These are phyloP conservation scores for Arabidopsis suecica DNA, from an alignment of 345 rosid genomes.

Conservation along the genomic window DNA sequence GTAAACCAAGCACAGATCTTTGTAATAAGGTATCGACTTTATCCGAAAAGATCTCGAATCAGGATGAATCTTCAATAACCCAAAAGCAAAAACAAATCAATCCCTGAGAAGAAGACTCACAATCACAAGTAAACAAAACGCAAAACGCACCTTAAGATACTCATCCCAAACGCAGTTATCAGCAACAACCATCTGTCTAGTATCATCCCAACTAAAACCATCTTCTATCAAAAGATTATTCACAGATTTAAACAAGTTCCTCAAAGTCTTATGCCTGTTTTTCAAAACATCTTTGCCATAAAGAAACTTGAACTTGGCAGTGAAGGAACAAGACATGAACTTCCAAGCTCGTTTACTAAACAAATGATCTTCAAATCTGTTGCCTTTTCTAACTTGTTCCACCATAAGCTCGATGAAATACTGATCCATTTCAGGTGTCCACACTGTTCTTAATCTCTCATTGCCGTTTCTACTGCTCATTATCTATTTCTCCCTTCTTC, in stretches of 20 bases:
- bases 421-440: slow-evolving; percentile 92
- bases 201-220: slow-evolving; percentile 77
- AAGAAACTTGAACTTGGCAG: slow-evolving; percentile 62
- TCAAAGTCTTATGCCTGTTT: slow-evolving; percentile 67
- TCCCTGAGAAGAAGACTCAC: slow-evolving; percentile 5
- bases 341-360: slow-evolving; percentile 91
- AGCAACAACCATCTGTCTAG: slow-evolving; percentile 70
- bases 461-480: slow-evolving; percentile 34
- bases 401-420: slow-evolving; percentile 74
- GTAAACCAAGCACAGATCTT: slow-evolving; percentile 67
- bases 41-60: slow-evolving; percentile 64
- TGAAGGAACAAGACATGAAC: slow-evolving; percentile 68
- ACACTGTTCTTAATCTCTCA: slow-evolving; percentile 72
- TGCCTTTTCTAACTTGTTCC: slow-evolving; percentile 75
- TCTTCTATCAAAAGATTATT: slow-evolving; percentile 60
- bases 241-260: slow-evolving; percentile 65
- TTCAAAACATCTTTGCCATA: slow-evolving; percentile 76
- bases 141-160: slow-evolving; percentile 67
- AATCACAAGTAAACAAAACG: background rate
- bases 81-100: slow-evolving; percentile 18
- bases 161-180: slow-evolving; percentile 69
- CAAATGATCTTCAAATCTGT: slow-evolving; percentile 70
- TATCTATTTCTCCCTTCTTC: background rate
- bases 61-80: slow-evolving; percentile 56
- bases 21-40: slow-evolving; percentile 70